These are phyloP conservation scores for Mortierella sp. DNA, from an alignment of 371 early-diverging fungal genomes.

Conservation along the genomic window DNA sequence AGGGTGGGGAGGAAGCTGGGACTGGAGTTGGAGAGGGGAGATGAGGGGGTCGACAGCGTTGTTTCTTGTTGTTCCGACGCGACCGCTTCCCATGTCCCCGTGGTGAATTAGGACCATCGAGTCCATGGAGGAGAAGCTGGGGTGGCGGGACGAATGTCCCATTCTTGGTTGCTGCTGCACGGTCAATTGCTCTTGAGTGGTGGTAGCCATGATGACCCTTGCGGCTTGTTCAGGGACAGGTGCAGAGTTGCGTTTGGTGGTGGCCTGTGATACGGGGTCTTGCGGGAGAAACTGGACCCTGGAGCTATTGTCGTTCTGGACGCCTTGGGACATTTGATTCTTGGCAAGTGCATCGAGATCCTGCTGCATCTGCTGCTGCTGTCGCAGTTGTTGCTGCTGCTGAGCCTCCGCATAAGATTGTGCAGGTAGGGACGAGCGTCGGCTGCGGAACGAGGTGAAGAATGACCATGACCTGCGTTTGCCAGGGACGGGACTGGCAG, in stretches of 20 bases:
- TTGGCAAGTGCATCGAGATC: slow-evolving; percentile 6
- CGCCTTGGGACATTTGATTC: no score
- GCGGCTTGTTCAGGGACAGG: not conserved
- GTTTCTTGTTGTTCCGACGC: not conserved
- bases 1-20: slow-evolving; percentile 2
- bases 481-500: no score
- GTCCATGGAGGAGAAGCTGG: not conserved
- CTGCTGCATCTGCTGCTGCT: no score
- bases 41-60: not conserved
- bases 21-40: not conserved
- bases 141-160: not conserved
- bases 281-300: no score
- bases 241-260: no score
- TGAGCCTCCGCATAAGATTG: slow-evolving; percentile 8
- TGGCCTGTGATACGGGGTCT: no score
- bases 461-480: slow-evolving; percentile 28
- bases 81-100: not conserved
- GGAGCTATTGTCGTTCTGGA: no score
- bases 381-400: no score
- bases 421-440: slow-evolving; percentile 22
- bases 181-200: not conserved
- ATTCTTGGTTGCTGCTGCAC: not conserved
- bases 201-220: not conserved
- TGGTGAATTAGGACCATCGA: no score
- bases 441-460: slow-evolving; percentile 11